These are phyloP conservation scores for Talaromyces sp. DNA, from an alignment of 2,329 filamentous ascomycete genomes.

Conservation along the genomic window DNA sequence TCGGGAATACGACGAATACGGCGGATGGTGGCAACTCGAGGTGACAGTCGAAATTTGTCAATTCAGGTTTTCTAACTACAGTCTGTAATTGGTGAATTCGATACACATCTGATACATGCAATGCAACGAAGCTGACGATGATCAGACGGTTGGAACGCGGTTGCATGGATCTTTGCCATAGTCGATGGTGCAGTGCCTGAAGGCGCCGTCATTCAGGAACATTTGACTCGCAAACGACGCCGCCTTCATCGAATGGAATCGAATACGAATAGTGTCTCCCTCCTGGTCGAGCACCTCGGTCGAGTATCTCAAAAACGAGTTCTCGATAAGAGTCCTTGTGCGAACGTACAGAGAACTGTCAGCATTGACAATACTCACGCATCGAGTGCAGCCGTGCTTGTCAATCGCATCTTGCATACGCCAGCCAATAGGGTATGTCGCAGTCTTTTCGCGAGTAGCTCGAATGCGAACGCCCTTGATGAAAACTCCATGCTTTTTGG, in stretches of 20 bases:
- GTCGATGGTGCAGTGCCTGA: neutral
- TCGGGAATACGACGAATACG: neutral
- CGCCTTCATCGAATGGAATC: conserved; percentile 10
- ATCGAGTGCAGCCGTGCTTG: conserved; percentile 5
- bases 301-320: conserved; percentile 4
- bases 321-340: neutral
- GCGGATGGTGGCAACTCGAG: too few relatives aligned
- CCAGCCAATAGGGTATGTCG: conserved; percentile 7
- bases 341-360: neutral
- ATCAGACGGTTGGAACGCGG: neutral
- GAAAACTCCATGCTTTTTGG: conserved; percentile 14
- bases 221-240: neutral
- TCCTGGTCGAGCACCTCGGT: neutral
- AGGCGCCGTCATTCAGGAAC: neutral
- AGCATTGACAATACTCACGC: neutral
- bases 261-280: neutral
- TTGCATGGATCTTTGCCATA: conserved; percentile 9
- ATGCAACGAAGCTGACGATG: too few relatives aligned
- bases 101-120: too few relatives aligned
- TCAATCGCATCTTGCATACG: conserved; percentile 1
- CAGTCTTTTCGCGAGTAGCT: conserved; percentile 8
- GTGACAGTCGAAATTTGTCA: too few relatives aligned
- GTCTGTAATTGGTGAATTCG: too few relatives aligned
- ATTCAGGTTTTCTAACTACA: too few relatives aligned
- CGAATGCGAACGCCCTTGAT: conserved; percentile 13